These are phyloP conservation scores for Fusarium nygamai DNA, from an alignment of 2,329 filamentous ascomycete genomes.

Conservation along the genomic window DNA sequence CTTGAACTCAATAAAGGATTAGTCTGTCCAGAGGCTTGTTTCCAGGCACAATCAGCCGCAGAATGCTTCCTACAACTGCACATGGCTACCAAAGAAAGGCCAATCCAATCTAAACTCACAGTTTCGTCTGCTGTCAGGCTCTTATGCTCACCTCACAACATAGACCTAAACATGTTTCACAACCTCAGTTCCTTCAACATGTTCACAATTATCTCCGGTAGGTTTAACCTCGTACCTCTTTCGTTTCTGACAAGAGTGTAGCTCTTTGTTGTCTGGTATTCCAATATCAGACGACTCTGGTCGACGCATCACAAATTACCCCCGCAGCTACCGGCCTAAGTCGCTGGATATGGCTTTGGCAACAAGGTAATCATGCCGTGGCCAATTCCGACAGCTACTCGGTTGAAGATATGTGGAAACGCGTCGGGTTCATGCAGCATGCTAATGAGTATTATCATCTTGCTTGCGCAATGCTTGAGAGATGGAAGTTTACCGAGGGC, in stretches of 20 bases:
- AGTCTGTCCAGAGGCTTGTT: not conserved
- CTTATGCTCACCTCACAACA: not conserved
- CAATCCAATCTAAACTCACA: not conserved
- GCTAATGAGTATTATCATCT: too few relatives aligned
- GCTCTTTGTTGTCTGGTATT: not conserved
- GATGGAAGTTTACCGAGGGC: not conserved
- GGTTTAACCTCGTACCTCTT: not conserved
- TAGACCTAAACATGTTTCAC: not conserved
- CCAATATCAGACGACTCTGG: not conserved
- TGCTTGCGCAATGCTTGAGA: not conserved
- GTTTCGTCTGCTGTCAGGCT: not conserved
- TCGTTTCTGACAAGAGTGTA: not conserved
- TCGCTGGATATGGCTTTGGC: not conserved
- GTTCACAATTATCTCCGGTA: not conserved
- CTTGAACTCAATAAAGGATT: not conserved
- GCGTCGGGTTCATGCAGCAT: not conserved
- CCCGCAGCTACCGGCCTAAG: not conserved
- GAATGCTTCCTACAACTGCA: not conserved
- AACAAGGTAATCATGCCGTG: rapidly evolving
- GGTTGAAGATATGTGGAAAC: not conserved
- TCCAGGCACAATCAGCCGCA: not conserved
- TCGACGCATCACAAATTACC: not conserved
- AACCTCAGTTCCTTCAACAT: not conserved
- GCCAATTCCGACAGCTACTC: not conserved
- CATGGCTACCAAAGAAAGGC: not conserved